Conservation (phyloP, 768 basidiomycete species). For the Coprinopsis strossmayeri region DNA sequence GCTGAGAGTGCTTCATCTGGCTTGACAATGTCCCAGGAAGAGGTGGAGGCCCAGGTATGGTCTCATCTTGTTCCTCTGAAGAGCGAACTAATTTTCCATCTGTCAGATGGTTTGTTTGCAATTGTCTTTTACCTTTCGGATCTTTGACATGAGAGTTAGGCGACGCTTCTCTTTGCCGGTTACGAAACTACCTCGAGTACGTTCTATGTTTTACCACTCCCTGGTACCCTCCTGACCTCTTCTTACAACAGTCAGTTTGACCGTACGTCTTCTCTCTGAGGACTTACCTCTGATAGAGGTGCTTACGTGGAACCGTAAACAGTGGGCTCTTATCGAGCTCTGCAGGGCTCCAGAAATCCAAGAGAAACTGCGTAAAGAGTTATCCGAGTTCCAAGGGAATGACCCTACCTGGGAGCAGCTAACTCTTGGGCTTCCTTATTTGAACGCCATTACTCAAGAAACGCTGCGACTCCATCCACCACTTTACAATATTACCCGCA, state of each 20-base stretch:
- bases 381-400: constrained; percentile 29
- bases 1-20: constrained; percentile 24
- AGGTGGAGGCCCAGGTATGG: constrained; percentile 29
- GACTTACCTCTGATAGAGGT: not conserved
- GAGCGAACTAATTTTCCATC: constrained; percentile 24
- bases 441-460: constrained; percentile 45
- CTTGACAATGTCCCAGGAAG: constrained; percentile 29
- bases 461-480: constrained; percentile 35
- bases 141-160: not conserved
- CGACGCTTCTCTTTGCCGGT: constrained; percentile 21
- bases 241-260: constrained; percentile 26
- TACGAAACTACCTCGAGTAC: constrained; percentile 50
- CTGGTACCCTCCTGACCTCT: not conserved
- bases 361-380: constrained; percentile 41
- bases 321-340: constrained; percentile 59
- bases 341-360: constrained; percentile 38
- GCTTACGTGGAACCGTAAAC: not conserved
- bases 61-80: not conserved
- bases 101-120: constrained; percentile 26
- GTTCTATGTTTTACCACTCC: constrained; percentile 8
- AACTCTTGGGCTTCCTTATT: constrained; percentile 42
- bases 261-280: constrained; percentile 17
- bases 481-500: constrained; percentile 24
- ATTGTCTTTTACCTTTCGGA: not conserved
- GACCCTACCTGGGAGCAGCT: constrained; percentile 56